Base-by-base conservation (phyloP, 2,329 filamentous ascomycete species). In the Podosphaera fusca region DNA sequence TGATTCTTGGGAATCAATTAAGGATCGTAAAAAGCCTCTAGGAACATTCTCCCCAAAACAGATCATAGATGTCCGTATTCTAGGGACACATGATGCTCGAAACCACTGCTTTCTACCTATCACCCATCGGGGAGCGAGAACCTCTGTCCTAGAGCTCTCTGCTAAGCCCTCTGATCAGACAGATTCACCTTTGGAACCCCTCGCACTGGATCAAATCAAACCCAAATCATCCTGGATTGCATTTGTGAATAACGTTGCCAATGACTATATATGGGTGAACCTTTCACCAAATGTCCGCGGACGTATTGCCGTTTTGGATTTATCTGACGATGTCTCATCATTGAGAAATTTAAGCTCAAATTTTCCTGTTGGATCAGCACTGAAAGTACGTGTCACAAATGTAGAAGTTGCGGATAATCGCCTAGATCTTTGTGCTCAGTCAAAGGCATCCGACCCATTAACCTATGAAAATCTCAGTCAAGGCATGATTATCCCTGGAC, bases 41-140 rank as follows among this genome's bases (percentile, higher is more conserved):
- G 74, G 75, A 57, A 76, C 78, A 60, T 94, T 94, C 70, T 77
- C 79, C 60, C 73, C 76, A 55, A 84, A 85, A 63, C 79, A 90
- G 58, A 72, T 81, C 51, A 70, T 95, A 35, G 72, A 78, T 12
- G 88, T 89, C 45, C 84, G 82, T 65, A 77, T 95, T 42, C 74
- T 96, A 40, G 90, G 89, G 60, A 76, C 94, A 36, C 90, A 96
- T 66, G 88, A 95, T 70, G 85, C 88, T 55, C 82, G 84, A 62
- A 94, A 87, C 64, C 87, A 95, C 69, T 82, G 84, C 51, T 98
- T 95, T 72, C 74, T 98, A 47, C 89, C 92, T 2, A 86, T 98
- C 64, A 85, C 85, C 42, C 90, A 96, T 70, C 80, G 88, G 56
- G 81, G 81, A 53, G 81, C 81, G 57, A 89, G 88, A 68, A 82